Evolutionary conservation across 2,329 filamentous ascomycete species (phyloP), one percentile per base, ranked within the genome.

Genomic region (Verticillium isaacii): DNA sequence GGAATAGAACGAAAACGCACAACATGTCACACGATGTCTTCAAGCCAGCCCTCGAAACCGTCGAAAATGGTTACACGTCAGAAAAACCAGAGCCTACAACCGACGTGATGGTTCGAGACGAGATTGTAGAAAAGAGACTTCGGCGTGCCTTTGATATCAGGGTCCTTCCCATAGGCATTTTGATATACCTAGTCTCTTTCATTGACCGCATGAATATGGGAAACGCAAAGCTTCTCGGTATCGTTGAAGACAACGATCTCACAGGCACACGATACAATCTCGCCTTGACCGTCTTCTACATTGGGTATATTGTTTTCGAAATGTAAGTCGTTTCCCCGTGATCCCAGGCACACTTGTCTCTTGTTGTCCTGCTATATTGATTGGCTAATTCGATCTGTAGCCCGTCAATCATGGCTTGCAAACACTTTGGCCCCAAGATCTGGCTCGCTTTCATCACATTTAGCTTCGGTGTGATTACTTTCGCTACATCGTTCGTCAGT

Each of bases 291-390:
- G 68, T 84, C 59, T 89, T 89, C 70, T 89, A 87, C 69, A 78
- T 89, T 67, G 82, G 81, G 2, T 89, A 89, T 69, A 88, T 89
- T 61, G 29, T 89, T 29, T 87, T 87, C 64, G 82, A 88, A 67
- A 86, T 89, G 25, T 25, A 25, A 25, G 25, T 25, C 25, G 4
- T 25, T 25, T 25, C 25, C 25, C 25, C 25, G 25, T 25, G 25
- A 2, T 25, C 25, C 25, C 25, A 25, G 25, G 25, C 4, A 25
- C 3, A 3, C 25, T 5, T 25, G 3, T 25, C 25, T 25, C 25
- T 25, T 25, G 25, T 25, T 5, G 4, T 25, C 25, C 25, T 3
- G 4, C 25, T 3, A 25, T 25, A 5, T 25, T 5, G 3, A 25
- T 25, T 25, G 1, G 25, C 25, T 25, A 25, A 25, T 25, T 25